phyloP scores from a whole-genome alignment of 805 yeast genomes.

The Candida silvatica region DNA sequence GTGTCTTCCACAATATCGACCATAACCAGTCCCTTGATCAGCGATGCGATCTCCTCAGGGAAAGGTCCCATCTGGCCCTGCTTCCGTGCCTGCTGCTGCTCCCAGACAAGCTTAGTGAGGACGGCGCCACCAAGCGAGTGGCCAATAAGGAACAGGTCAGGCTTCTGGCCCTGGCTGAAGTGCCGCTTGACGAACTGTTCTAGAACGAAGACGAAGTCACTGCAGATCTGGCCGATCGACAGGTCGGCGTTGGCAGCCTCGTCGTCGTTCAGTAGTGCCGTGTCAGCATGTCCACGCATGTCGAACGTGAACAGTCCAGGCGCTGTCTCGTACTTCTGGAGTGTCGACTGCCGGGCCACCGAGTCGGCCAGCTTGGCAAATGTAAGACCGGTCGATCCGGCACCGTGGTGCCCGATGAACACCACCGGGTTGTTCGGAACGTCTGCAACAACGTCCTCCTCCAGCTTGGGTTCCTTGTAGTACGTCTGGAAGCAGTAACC shows the following conservation, averaged over 20 bases:
- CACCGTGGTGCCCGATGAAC: conserved; percentile 85
- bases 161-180: conserved; percentile 12
- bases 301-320: conserved; percentile 72
- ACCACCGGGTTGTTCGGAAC: conserved; percentile 33
- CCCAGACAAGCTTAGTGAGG: conserved; percentile 42
- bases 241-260: conserved; percentile 18
- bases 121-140: conserved; percentile 94
- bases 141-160: conserved; percentile 58
- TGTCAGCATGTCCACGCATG: conserved; percentile 77
- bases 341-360: conserved; percentile 29
- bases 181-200: conserved; percentile 24
- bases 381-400: conserved; percentile 81
- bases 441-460: conserved; percentile 4
- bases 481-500: conserved; percentile 43
- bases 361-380: conserved; percentile 49
- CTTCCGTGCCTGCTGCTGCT: conserved; percentile 7
- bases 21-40: conserved; percentile 61
- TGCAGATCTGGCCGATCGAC: conserved; percentile 40
- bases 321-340: conserved; percentile 19
- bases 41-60: conserved; percentile 9
- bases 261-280: conserved; percentile 21
- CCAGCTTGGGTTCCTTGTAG: conserved; percentile 41
- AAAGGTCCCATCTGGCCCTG: conserved; percentile 6
- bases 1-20: conserved; percentile 94
- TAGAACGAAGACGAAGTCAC: conserved; percentile 50